Base-by-base conservation (phyloP, 1,284 basidiomycete species). In the Ceratobasidium sp. region DNA sequence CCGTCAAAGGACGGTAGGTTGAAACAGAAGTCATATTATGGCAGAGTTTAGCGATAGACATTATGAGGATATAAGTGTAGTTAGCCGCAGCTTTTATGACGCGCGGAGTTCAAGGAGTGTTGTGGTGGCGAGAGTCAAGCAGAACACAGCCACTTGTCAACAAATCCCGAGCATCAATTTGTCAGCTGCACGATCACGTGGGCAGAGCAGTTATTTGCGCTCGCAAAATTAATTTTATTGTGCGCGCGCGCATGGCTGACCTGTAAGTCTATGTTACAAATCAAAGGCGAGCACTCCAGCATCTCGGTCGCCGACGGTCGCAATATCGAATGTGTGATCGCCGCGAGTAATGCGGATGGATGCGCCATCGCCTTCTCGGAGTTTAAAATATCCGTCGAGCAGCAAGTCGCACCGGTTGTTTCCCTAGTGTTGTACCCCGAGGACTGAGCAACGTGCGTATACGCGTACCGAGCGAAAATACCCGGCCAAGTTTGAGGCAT, bases 401-500 rank as follows among this genome's bases (percentile, higher is more conserved):
- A 39, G 37, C 4, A 78, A 3, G 31, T 45, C 39, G 54, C 67
- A 3, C 39, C 67, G 35, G 37, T 53, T 6, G 58, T 28, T 35
- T 61, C 66, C 47, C 49, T 37, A 4, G 53, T 7, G 39, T 68
- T 56, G 23, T 60, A 71, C 42, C 51, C 67, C 37, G 49, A 56
- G 1, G 53, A 28, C 17, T 53, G 49, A 39, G 35, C 33, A 53
- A 68, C 65, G 33, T 53, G 51, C 45, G 51, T 45, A 8, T 68
- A 68, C 15, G 17, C 65, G 31, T 20, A 5, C 17, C 47, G 65
- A 15, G 20, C 15, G 6, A 23, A 74, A n/a, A 20, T 39, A 17
- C 74, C 77, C 47, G 17, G 82, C 79, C 65, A 93, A 85, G 8
- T 81, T 83, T 69, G 28, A n/a, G 23, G 51, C 51, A 37, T 56